Evolutionary conservation across 2,329 filamentous ascomycete genomes (phyloP), one percentile per base, ranked within the genome.

Genomic region (Fusarium citri): DNA sequence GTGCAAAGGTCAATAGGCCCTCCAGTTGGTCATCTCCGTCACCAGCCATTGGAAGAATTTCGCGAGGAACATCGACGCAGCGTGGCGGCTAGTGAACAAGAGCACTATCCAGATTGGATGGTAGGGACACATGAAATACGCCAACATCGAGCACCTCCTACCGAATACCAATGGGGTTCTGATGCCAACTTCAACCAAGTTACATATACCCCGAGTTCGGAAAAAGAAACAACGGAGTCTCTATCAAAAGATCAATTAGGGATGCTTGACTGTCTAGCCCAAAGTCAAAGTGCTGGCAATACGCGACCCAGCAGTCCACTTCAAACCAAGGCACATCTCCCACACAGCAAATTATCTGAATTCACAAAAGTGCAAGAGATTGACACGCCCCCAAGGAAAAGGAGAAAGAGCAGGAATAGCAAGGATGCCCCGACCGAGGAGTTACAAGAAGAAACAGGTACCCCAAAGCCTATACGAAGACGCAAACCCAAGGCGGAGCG

Each of bases 141-240:
- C 16, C 54, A 74, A 55, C 67, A 78, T 64, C 78, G 78, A 63
- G 78, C 78, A 74, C 79, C 78, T 37, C 79, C 78, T 60, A 64
- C 83, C 73, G 83, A 86, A 55, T 82, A 91, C 46, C 86, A 87
- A 66, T 93, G 89, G 87, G 91, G 91, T 12, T 91, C 91, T 1
- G 91, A 93, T 77, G 77, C 84, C n/a, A 87, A 83, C 60, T 93
- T 93, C 76, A 84, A 81, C 65, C 78, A 80, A 23, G 77, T 83
- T 8, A 85, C 84, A n/a, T 93, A 90, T 72, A 80, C 87, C 9
- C 86, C 89, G 1, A 82, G 83, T 12, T 83, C 85, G 9, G 80
- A 84, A 62, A 85, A 87, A 70, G 88, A 90, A 40, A 87, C 87
- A 5, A 82, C 83, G 31, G 88, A 90, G 62, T 84, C 85, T 15